Conservation (phyloP, 1,139 yeast genomes). For the Yamadazyma triangularis region DNA sequence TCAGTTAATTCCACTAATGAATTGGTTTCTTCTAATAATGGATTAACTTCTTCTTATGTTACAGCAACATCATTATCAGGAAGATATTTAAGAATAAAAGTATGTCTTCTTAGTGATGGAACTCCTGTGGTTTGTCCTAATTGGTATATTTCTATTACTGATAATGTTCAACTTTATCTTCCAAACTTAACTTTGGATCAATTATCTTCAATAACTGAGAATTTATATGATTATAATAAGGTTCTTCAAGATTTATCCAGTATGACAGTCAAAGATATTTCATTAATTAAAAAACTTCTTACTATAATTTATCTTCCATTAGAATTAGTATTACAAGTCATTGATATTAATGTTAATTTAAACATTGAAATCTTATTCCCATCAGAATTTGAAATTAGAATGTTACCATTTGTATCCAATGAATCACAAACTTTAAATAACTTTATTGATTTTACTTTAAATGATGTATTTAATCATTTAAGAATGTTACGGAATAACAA, state of each 20-base stretch:
- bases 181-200: constrained; percentile 43
- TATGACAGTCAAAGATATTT: constrained; percentile 35
- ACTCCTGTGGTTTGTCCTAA: constrained; percentile 80
- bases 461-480: constrained; percentile 75
- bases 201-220: constrained; percentile 38
- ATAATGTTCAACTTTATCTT: constrained; percentile 51
- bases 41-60: constrained; percentile 58
- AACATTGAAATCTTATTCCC: constrained; percentile 83
- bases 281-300: constrained; percentile 35
- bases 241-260: constrained; percentile 37
- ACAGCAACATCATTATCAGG: constrained; percentile 91
- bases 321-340: constrained; percentile 49
- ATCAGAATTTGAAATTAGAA: constrained; percentile 57
- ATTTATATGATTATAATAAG: constrained; percentile 38
- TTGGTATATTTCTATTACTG: constrained; percentile 57
- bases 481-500: constrained; percentile 39
- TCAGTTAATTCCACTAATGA: constrained; percentile 16
- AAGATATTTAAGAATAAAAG: constrained; percentile 64
- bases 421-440: constrained; percentile 53
- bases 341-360: constrained; percentile 60
- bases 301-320: constrained; percentile 55
- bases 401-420: constrained; percentile 50
- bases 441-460: constrained; percentile 71
- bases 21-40: constrained; percentile 13
- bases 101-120: constrained; percentile 75